These are phyloP conservation scores for Zasmidium citrigriseum DNA, from an alignment of 2,329 filamentous ascomycete genomes.

Conservation along the genomic window DNA sequence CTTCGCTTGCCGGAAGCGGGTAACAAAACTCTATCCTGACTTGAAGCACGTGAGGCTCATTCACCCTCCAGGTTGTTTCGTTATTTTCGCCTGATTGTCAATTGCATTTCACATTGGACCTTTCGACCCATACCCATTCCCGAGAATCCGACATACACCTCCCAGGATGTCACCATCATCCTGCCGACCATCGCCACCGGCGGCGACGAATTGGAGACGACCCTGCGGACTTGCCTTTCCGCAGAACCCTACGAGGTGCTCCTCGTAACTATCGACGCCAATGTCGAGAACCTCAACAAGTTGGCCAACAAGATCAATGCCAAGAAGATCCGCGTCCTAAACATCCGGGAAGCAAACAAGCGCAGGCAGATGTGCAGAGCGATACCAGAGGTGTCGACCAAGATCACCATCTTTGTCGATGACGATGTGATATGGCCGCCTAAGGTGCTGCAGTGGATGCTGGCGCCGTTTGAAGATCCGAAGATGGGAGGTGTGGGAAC, in stretches of 20 bases:
- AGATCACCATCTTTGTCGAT: conserved; percentile 89
- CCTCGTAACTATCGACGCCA: conserved; percentile 82
- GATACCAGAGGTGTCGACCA: conserved; percentile 78
- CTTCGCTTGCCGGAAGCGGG: conserved; percentile 17
- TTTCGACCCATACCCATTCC: conserved; percentile 85
- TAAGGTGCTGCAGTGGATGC: conserved; percentile 84
- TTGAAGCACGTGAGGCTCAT: conserved; percentile 28
- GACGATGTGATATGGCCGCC: conserved; percentile 93
- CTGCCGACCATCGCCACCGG: conserved; percentile 89
- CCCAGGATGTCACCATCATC: conserved; percentile 87
- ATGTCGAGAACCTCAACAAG: conserved; percentile 57
- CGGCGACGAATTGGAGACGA: conserved; percentile 79
- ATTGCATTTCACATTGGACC: conserved; percentile 80
- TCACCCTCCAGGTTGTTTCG: conserved; percentile 71
- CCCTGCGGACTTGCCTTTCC: conserved; percentile 73
- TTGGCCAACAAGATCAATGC: conserved; percentile 60
- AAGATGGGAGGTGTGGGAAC: conserved; percentile 88
- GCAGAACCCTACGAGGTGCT: conserved; percentile 73
- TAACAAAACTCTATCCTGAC: conserved; percentile 20
- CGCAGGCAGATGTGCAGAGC: conserved; percentile 90
- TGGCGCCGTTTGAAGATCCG: conserved; percentile 86
- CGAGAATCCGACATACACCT: conserved; percentile 74
- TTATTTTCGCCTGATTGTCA: conserved; percentile 81
- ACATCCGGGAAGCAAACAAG: conserved; percentile 87
- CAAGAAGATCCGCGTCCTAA: conserved; percentile 71